Evolutionary conservation across 495 filamentous ascomycete species (phyloP).

Genomic region (Cercophora newfieldiana): DNA sequence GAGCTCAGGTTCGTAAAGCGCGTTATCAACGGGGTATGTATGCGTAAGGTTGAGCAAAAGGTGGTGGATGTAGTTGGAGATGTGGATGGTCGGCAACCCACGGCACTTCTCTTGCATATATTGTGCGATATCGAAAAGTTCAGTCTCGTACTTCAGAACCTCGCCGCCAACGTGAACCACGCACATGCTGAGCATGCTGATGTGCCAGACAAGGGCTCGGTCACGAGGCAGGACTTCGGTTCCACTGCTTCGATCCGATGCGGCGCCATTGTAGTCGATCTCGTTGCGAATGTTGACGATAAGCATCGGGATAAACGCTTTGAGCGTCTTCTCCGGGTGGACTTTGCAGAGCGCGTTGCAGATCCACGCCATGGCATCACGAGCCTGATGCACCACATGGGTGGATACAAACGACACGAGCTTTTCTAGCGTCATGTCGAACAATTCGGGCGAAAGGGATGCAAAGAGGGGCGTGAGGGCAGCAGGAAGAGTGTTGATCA

Average conservation of each 20-base stretch:
- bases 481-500: conserved; percentile 92
- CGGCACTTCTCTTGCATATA: conserved; percentile 96
- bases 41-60: conserved; percentile 95
- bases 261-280: conserved; percentile 96
- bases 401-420: conserved; percentile 89
- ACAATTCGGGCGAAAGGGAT: conserved; percentile 88
- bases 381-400: conserved; percentile 95
- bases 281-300: conserved; percentile 91
- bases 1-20: conserved; percentile 73
- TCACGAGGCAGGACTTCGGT: conserved; percentile 92
- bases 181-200: conserved; percentile 97
- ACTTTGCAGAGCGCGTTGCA: conserved; percentile 95
- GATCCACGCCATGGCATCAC: conserved; percentile 98
- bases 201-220: conserved; percentile 90
- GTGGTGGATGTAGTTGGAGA: conserved; percentile 97
- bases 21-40: conserved; percentile 87
- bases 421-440: conserved; percentile 87
- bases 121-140: conserved; percentile 85
- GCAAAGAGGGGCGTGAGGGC: conserved; percentile 89
- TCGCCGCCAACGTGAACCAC: conserved; percentile 92
- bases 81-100: conserved; percentile 90
- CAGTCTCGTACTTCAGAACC: conserved; percentile 80
- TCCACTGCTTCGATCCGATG: conserved; percentile 89
- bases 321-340: conserved; percentile 87
- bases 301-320: conserved; percentile 84